Evolutionary conservation across 371 early-diverging fungal genomes (phyloP).

Genomic region (Circinella umbellata): DNA sequence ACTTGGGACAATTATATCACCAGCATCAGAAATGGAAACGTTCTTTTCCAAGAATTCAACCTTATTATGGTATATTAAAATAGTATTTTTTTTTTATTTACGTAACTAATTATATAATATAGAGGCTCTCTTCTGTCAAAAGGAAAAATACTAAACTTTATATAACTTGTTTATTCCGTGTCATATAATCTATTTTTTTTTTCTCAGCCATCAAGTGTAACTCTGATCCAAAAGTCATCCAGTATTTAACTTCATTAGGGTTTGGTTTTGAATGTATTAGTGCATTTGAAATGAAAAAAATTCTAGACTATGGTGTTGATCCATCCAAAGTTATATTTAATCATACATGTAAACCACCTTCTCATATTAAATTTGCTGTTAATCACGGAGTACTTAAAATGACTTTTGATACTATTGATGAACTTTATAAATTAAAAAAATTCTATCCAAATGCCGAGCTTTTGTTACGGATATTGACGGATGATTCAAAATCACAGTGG

Average conservation of each 20-base stretch:
- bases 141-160: neutral
- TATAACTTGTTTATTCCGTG: too few species aligned
- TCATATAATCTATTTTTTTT: neutral
- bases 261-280: constrained; percentile 95
- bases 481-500: constrained; percentile 92
- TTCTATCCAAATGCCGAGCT: constrained; percentile 82
- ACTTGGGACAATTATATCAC: constrained; percentile 85
- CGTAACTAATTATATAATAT: neutral
- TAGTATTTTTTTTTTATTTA: constrained; percentile 17
- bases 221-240: constrained; percentile 88
- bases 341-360: constrained; percentile 96
- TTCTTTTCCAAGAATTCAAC: constrained; percentile 88
- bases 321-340: constrained; percentile 93
- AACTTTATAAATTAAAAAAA: constrained; percentile 90
- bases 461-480: constrained; percentile 92
- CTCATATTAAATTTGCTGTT: constrained; percentile 87
- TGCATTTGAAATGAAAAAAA: constrained; percentile 84
- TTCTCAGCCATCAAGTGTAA: constrained; percentile 92
- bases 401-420: constrained; percentile 98
- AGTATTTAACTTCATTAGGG: constrained; percentile 83
- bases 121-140: neutral
- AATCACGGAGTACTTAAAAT: constrained; percentile 81
- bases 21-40: constrained; percentile 84
- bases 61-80: constrained; percentile 79
- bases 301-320: constrained; percentile 69